Evolutionary conservation across 495 filamentous ascomycete genomes (phyloP).

Genomic region (Rhypophila decipiens): DNA sequence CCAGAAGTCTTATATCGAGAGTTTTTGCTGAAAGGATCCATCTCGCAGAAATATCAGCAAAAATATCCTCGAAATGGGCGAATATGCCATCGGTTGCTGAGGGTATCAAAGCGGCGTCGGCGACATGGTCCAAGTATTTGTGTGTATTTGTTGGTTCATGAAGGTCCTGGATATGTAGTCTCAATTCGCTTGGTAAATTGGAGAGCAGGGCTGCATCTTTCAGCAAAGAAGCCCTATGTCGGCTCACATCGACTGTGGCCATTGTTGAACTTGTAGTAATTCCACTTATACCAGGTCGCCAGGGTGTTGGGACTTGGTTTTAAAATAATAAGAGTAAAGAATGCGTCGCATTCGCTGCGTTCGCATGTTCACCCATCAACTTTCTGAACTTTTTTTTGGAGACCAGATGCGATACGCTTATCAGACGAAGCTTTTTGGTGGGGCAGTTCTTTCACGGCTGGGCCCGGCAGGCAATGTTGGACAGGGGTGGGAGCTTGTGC

Average conservation of each 20-base stretch:
- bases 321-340: background rate
- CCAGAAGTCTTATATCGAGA: constrained; percentile 49
- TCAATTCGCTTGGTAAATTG: constrained; percentile 58
- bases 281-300: no score
- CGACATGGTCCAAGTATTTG: constrained; percentile 65
- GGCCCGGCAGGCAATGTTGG: background rate
- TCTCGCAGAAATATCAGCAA: constrained; percentile 73
- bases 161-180: constrained; percentile 56
- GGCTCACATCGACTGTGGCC: constrained; percentile 38
- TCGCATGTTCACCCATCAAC: constrained; percentile 3
- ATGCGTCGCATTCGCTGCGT: background rate
- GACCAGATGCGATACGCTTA: background rate
- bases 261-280: no score
- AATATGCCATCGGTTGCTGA: constrained; percentile 62
- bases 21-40: constrained; percentile 50
- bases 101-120: constrained; percentile 59
- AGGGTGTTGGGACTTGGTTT: constrained; percentile 1
- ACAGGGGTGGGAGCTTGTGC: no score
- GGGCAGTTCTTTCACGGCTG: background rate
- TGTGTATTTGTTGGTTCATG: constrained; percentile 52
- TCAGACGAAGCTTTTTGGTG: background rate
- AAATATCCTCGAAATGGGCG: constrained; percentile 58
- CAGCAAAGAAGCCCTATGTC: constrained; percentile 33
- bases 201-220: constrained; percentile 36
- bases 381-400: constrained; percentile 28